phyloP scores from a whole-genome alignment of 2,329 filamentous ascomycete genomes.

The Fusarium clavum region DNA sequence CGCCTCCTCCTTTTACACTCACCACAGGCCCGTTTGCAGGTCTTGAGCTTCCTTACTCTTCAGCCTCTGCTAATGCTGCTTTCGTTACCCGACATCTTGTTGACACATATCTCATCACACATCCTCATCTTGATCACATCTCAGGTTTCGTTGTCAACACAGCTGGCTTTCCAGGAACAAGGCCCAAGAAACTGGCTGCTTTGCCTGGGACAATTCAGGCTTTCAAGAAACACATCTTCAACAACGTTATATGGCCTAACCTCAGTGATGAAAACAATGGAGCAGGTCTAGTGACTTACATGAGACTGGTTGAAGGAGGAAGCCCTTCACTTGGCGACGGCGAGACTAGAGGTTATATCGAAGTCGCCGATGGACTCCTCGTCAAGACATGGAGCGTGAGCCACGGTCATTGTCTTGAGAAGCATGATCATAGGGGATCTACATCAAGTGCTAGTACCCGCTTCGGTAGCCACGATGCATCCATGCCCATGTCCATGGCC shows the following conservation, averaged over 20 bases:
- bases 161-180: conserved; percentile 81
- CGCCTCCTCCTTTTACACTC: conserved; percentile 63
- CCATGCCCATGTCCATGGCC: conserved; percentile 50
- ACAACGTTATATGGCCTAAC: conserved; percentile 98
- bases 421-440: conserved; percentile 72
- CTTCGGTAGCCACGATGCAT: conserved; percentile 62
- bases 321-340: conserved; percentile 86
- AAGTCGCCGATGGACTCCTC: conserved; percentile 88
- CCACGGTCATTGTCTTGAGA: conserved; percentile 89
- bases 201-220: conserved; percentile 90
- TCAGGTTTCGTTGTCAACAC: conserved; percentile 94
- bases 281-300: conserved; percentile 90
- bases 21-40: conserved; percentile 82
- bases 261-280: conserved; percentile 96
- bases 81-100: conserved; percentile 83
- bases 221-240: conserved; percentile 95
- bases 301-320: conserved; percentile 88
- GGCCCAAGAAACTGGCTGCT: conserved; percentile 87
- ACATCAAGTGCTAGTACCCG: conserved; percentile 63
- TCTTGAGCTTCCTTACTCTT: conserved; percentile 74
- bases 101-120: conserved; percentile 91
- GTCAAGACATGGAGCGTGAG: conserved; percentile 89
- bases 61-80: conserved; percentile 80
- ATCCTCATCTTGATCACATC: conserved; percentile 96
- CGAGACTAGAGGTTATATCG: conserved; percentile 83